These are phyloP conservation scores for Pseudocercospora musae DNA, from an alignment of 2,329 filamentous ascomycete genomes.

Conservation along the genomic window DNA sequence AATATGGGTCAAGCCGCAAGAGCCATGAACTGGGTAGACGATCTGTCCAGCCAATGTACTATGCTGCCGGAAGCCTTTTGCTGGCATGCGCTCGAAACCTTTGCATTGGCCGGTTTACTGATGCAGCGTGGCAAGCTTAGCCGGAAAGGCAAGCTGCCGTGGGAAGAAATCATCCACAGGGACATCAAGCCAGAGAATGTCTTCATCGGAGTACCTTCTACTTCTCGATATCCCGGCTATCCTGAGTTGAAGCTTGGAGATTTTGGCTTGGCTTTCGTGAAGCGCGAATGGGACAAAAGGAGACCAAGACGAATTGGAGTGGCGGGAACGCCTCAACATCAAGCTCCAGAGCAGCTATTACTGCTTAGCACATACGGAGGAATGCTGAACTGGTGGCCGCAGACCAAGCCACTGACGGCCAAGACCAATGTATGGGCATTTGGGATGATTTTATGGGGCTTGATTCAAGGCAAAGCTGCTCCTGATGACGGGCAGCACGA, in stretches of 20 bases:
- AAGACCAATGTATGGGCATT: slow-evolving; percentile 15
- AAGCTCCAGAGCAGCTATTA: not conserved
- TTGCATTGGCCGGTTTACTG: slow-evolving; percentile 4
- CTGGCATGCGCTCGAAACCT: slow-evolving; percentile 3
- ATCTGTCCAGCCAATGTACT: not conserved
- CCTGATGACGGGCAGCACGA: not conserved
- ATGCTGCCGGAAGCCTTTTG: slow-evolving; percentile 10
- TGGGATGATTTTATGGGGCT: slow-evolving; percentile 6
- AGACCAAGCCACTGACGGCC: not conserved
- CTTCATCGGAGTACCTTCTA: slow-evolving; percentile 55
- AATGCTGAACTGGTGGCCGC: not conserved
- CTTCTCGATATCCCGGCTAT: not conserved
- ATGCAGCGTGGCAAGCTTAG: slow-evolving; percentile 6
- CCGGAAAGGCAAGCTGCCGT: not conserved
- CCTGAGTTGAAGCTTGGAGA: slow-evolving; percentile 4
- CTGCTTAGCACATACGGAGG: not conserved
- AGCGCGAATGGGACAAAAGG: not conserved
- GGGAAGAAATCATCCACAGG: slow-evolving; percentile 53
- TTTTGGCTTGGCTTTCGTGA: not conserved
- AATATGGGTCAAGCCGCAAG: not conserved
- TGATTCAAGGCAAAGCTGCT: slow-evolving; percentile 1
- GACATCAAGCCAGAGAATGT: slow-evolving; percentile 98
- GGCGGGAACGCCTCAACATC: not conserved
- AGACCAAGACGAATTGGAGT: not conserved
- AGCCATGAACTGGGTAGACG: not conserved